phyloP scores from a whole-genome alignment of 2,329 filamentous ascomycete species.

The Biscogniauxia sp. region DNA sequence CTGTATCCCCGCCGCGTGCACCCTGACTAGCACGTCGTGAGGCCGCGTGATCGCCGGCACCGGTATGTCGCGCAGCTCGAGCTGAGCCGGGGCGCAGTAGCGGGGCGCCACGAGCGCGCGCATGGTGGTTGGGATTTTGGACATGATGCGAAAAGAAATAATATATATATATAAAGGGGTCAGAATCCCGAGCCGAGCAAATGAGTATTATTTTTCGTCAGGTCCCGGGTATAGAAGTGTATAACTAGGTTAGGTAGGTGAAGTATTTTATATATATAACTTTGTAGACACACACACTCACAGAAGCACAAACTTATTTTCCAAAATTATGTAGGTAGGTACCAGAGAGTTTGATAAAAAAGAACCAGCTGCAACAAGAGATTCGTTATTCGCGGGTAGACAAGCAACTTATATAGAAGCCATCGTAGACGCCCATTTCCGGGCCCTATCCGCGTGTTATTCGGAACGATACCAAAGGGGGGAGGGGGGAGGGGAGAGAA shows the following conservation, averaged over 20 bases:
- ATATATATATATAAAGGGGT: too few species aligned
- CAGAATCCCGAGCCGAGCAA: neutral
- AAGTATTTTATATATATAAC: too few species aligned
- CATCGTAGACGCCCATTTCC: neutral
- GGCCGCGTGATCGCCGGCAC: slow-evolving; percentile 42
- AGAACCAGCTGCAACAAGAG: neutral
- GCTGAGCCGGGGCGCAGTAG: slow-evolving; percentile 37
- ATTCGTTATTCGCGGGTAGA: neutral
- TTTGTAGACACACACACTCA: too few species aligned
- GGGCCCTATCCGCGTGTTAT: neutral
- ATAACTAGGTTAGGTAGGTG: too few species aligned
- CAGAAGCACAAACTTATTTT: too few species aligned
- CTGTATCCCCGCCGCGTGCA: slow-evolving; percentile 37
- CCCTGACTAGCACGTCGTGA: slow-evolving; percentile 29
- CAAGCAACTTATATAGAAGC: neutral
- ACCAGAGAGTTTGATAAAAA: neutral
- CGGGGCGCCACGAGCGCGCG: slow-evolving; percentile 42
- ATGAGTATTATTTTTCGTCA: neutral
- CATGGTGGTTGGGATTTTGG: slow-evolving; percentile 38
- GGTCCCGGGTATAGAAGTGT: too few species aligned
- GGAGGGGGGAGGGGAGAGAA: neutral
- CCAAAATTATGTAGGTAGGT: too few species aligned
- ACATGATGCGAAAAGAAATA: slow-evolving; percentile 29
- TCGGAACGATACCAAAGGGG: too few species aligned
- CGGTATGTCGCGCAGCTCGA: slow-evolving; percentile 41